Evolutionary conservation across 2,329 filamentous ascomycete species (phyloP).

Genomic region (Lithohypha guttulata): DNA sequence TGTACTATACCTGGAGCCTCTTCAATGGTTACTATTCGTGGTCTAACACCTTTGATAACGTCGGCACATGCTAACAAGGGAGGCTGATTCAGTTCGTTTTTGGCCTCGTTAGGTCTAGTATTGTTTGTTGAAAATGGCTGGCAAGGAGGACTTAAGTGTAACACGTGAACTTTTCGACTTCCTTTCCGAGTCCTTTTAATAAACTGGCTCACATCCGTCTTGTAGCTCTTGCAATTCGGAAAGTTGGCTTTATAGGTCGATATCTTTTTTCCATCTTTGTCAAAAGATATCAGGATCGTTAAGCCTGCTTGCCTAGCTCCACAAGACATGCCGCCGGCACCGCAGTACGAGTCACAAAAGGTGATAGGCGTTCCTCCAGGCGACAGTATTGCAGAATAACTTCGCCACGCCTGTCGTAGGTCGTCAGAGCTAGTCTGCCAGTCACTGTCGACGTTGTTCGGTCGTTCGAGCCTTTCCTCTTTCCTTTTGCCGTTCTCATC

Average conservation of each 20-base stretch:
- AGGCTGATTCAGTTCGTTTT: conserved; percentile 59
- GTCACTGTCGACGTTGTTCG: conserved; percentile 10
- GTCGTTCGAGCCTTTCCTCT: conserved; percentile 36
- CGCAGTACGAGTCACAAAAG: conserved; percentile 61
- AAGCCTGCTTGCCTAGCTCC: conserved; percentile 53
- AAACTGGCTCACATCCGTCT: conserved; percentile 40
- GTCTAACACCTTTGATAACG: conserved; percentile 48
- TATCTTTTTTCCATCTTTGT: conserved; percentile 48
- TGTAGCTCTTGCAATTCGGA: conserved; percentile 15
- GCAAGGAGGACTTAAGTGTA: conserved; percentile 69
- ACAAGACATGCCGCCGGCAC: conserved; percentile 59
- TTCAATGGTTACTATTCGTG: conserved; percentile 65
- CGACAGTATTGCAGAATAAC: background rate
- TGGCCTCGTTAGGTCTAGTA: conserved; percentile 42
- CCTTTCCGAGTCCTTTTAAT: conserved; percentile 25
- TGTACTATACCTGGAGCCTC: conserved; percentile 61
- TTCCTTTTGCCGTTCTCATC: conserved; percentile 2
- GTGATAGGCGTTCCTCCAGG: conserved; percentile 41
- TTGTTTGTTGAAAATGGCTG: conserved; percentile 66
- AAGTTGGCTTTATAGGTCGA: conserved; percentile 52
- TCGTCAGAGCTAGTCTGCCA: background rate
- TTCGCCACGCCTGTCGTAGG: background rate
- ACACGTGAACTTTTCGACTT: conserved; percentile 48
- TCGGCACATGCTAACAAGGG: conserved; percentile 38
- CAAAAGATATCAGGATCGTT: conserved; percentile 51